Evolutionary conservation across 2,329 filamentous ascomycete genomes (phyloP).

Genomic region (Stemphylium beticola): DNA sequence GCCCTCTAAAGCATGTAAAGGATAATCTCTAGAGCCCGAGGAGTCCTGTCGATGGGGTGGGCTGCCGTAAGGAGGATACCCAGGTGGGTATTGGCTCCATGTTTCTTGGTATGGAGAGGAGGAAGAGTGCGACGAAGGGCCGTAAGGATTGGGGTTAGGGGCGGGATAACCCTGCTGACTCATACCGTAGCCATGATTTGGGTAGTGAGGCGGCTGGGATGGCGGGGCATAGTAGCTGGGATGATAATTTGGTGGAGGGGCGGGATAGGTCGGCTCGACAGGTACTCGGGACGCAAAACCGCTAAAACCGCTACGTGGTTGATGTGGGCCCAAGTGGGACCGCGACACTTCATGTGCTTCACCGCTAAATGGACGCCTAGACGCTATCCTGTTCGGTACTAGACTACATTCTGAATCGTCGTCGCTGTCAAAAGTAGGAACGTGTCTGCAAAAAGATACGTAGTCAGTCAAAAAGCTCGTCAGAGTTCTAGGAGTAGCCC

Average conservation of each 20-base stretch:
- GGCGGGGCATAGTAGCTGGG: conserved; percentile 45
- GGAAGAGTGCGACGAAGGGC: conserved; percentile 44
- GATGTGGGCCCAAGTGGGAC: conserved; percentile 33
- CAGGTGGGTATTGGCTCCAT: conserved; percentile 44
- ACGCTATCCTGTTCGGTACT: conserved; percentile 26
- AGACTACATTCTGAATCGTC: conserved; percentile 42
- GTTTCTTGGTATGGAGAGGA: conserved; percentile 47
- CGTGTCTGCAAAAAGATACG: conserved; percentile 25
- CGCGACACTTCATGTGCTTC: conserved; percentile 38
- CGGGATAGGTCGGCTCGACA: conserved; percentile 47
- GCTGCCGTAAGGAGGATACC: conserved; percentile 44
- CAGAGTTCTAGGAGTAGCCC: neutral
- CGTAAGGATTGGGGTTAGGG: conserved; percentile 40
- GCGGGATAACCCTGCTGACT: conserved; percentile 40
- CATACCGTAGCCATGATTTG: conserved; percentile 42
- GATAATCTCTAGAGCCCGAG: conserved; percentile 44
- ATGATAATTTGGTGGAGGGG: conserved; percentile 67
- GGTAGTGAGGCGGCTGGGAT: conserved; percentile 44
- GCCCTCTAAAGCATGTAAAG: conserved; percentile 38
- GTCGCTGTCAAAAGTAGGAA: conserved; percentile 41
- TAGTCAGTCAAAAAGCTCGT: conserved; percentile 8
- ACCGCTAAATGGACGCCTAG: conserved; percentile 37
- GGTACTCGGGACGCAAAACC: conserved; percentile 47
- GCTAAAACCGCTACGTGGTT: conserved; percentile 40
- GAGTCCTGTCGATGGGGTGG: conserved; percentile 48